Evolutionary conservation across 2,329 filamentous ascomycete species (phyloP), one percentile per base, ranked within the genome.

Genomic region (Sporothrix dimorphospora): DNA sequence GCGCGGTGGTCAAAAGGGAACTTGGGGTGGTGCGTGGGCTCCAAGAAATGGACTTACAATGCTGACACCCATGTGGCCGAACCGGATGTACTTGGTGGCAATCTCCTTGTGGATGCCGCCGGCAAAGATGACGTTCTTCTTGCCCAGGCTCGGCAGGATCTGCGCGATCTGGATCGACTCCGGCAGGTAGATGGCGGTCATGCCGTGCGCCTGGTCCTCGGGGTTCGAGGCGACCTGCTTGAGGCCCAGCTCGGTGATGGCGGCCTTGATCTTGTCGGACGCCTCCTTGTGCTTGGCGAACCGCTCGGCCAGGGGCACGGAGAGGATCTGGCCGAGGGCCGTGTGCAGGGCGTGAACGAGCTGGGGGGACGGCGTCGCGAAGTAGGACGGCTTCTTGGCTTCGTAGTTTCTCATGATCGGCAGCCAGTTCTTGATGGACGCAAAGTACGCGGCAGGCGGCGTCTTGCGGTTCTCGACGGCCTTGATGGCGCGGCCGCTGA

Each of bases 331-430:
- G 72, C 86, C 91, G 38, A 99, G 87, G 1, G 94, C 88, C 9
- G 94, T 97, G 86, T 99, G 92, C 47, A 99, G 88, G 65, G 96
- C 96, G 82, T 92, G 95, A 77, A 99, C 87, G 68, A 99, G 89
- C 83, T 99, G 96, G 16, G 96, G 96, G 4, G 94, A 94, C 0
- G 96, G 96, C 1, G 96, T 99, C 49, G 96, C 96, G 79, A 99
- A 99, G 86, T 99, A 99, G 1, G 94, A 97, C 49, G 96, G 90
- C 85, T 98, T 99, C 86, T 94, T 94, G 75, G 94, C 93, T 85
- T 99, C 96, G 83, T 99, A 99, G 84, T 98, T 98, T 84, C 96
- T 90, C 95, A 99, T 98, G 82, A 99, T 96, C 63, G 95, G 95
- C 72, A 94, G 85, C 96, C 96, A 99, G 84, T 98, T 98, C 87